Evolutionary conservation across 2,329 filamentous ascomycete genomes (phyloP).

Genomic region (Mariannaea sp.): DNA sequence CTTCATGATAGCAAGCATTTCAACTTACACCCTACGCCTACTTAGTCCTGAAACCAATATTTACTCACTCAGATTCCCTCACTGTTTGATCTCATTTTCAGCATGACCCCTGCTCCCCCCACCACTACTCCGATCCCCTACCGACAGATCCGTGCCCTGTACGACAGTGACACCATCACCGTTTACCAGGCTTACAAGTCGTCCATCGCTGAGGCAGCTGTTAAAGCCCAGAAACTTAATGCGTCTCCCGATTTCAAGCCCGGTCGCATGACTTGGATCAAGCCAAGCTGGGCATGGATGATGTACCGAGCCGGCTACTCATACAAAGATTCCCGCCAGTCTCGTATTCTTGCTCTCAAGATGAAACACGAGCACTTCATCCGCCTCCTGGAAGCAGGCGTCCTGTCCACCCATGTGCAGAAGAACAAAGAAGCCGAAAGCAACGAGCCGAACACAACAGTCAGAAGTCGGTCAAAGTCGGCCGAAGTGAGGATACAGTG

Average conservation of each 20-base stretch:
- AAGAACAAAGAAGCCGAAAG: neutral
- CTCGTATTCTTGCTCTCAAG: conserved; percentile 60
- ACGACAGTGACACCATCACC: conserved; percentile 57
- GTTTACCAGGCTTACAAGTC: conserved; percentile 66
- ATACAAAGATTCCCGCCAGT: conserved; percentile 59
- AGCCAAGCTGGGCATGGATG: conserved; percentile 68
- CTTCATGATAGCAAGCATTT: too few species aligned
- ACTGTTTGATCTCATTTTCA: neutral
- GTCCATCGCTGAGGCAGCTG: conserved; percentile 57
- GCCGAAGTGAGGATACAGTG: conserved; percentile 61
- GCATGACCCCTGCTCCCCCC: conserved; percentile 23
- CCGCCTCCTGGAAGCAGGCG: conserved; percentile 47
- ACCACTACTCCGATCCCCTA: conserved; percentile 38
- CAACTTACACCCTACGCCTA: too few species aligned
- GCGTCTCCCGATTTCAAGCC: conserved; percentile 57
- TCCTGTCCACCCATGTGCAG: conserved; percentile 40
- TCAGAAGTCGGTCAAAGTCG: conserved; percentile 35
- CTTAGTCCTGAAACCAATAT: neutral
- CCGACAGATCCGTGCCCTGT: conserved; percentile 58
- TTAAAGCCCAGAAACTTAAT: conserved; percentile 55
- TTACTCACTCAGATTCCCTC: too few species aligned
- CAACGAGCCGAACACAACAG: neutral
- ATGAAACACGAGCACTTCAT: conserved; percentile 58
- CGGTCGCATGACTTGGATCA: conserved; percentile 69
- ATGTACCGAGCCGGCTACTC: conserved; percentile 66